Base-by-base conservation (phyloP, 768 basidiomycete species). In the Pleurotus sapidus region DNA sequence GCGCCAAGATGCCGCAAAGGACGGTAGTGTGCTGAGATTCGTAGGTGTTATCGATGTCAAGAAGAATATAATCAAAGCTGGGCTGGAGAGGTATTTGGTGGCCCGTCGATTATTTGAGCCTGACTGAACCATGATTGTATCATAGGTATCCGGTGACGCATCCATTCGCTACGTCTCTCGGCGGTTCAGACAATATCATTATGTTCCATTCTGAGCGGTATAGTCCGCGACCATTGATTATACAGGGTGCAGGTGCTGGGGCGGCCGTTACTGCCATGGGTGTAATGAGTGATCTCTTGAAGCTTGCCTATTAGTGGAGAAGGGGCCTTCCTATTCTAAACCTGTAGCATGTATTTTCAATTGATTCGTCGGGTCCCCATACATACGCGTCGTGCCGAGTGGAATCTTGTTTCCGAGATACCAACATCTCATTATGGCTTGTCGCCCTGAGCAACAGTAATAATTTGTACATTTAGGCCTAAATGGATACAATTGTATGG, bases 181-280 rank as follows among this genome's bases (percentile, higher is more conserved):
- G 93, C 18, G 97, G 96, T 0, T 94, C 94, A 18, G 97, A 99
- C 72, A 98, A 98, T 70, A 98, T 99, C 68, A 84, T 99, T 69
- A 91, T 97, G 79, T 98, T 98, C 83, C 90, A 93, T 68, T 98
- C 96, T 0, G 87, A 91, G 66, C 80, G 97, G 42, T 99, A 99
- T 67, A 86, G 88, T 2, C 82, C 87, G 6, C 76, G 94, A 42
- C 96, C 97, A 1, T 76, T 99, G 56, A 92, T 98, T 59, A 81
- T 99, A 34, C 96, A 98, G 66, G 97, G 97, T 49, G 88, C 95
- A 0, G 97, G 97, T 2, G 97, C 97, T 0, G 97, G 97, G n/a
- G 94, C 94, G 1, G 94, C 90, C 23, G 96, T 98, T 12, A 99
- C 97, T 30, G 97, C 97, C 0, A 98, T 98, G 93, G 97, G 97